A percentile compares a stretch with the other conserved stretches of the same genome.
Conservation (phyloP, 495 filamentous ascomycete genomes). For the Hypoxylon perforatum region DNA sequence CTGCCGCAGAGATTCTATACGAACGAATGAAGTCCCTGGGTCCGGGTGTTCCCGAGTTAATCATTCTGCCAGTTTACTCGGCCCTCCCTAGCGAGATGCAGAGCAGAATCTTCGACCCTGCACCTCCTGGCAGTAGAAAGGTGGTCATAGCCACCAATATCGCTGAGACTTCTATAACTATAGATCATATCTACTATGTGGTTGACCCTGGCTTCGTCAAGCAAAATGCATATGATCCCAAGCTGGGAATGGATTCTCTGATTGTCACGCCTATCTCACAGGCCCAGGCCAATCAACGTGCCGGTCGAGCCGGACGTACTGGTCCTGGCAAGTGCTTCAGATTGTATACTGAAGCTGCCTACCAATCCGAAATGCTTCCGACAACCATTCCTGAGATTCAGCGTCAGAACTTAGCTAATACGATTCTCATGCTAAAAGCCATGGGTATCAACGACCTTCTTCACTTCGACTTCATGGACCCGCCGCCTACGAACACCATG, state of each 20-base stretch:
- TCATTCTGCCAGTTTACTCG: conserved; percentile 95
- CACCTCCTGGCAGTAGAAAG: conserved; percentile 88
- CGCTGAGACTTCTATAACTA: conserved; percentile 96
- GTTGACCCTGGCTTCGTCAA: conserved; percentile 98
- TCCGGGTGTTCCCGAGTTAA: conserved; percentile 87
- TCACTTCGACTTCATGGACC: conserved; percentile 99
- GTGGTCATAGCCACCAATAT: conserved; percentile 99
- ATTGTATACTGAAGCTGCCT: conserved; percentile 95
- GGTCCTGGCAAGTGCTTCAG: conserved; percentile 97
- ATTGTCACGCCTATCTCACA: conserved; percentile 96
- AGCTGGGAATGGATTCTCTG: conserved; percentile 96
- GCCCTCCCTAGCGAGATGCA: conserved; percentile 94
- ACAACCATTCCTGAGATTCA: conserved; percentile 97
- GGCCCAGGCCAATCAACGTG: conserved; percentile 94
- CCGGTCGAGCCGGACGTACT: conserved; percentile 92
- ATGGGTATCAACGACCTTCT: conserved; percentile 99
- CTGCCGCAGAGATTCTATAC: conserved; percentile 87
- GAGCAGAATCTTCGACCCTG: conserved; percentile 91
- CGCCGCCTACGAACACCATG: conserved; percentile 97
- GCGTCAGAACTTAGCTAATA: conserved; percentile 90
- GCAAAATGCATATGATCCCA: conserved; percentile 96
- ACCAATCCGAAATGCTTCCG: conserved; percentile 96
- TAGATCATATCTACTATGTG: conserved; percentile 97
- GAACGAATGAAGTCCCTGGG: conserved; percentile 98
- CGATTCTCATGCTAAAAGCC: conserved; percentile 98